Conservation (phyloP, 83 land plant genomes). For the Larix sibirica region DNA sequence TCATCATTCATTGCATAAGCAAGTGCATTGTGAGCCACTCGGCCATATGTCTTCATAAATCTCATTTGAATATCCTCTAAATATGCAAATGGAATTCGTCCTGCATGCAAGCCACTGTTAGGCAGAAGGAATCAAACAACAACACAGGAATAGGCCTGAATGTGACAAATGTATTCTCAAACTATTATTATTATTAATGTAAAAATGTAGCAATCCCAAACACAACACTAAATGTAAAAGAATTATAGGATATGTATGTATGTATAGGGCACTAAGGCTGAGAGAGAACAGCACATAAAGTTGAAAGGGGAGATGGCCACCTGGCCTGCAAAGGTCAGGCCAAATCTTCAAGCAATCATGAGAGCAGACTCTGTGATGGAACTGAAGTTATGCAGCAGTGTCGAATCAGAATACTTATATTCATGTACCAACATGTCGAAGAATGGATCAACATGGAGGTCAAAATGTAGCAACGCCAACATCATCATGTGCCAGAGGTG, state of each 20-base stretch:
- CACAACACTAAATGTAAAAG: background rate
- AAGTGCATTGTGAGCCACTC: slow-evolving; percentile 76
- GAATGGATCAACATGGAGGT: too few relatives aligned
- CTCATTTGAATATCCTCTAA: slow-evolving; percentile 96
- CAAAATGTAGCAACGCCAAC: too few relatives aligned
- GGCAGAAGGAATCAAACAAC: background rate
- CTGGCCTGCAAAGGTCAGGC: too few relatives aligned
- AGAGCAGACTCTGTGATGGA: too few relatives aligned
- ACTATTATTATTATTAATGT: background rate
- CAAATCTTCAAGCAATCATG: too few relatives aligned
- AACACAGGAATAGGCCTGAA: background rate
- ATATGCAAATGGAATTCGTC: slow-evolving; percentile 89
- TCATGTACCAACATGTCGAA: too few relatives aligned
- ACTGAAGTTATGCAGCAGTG: too few relatives aligned
- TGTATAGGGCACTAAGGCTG: too few relatives aligned
- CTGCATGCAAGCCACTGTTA: slow-evolving; percentile 37
- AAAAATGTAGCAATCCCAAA: slow-evolving; percentile 1
- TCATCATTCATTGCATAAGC: slow-evolving; percentile 99
- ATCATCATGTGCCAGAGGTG: too few relatives aligned
- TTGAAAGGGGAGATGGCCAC: too few relatives aligned
- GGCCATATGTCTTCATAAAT: slow-evolving; percentile 95
- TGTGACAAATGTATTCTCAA: background rate
- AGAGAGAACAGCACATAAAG: too few relatives aligned
- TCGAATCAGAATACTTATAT: too few relatives aligned
- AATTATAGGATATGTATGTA: background rate